phyloP scores from a whole-genome alignment of 176 grass and related monocot species.

The Stipa capillata region DNA sequence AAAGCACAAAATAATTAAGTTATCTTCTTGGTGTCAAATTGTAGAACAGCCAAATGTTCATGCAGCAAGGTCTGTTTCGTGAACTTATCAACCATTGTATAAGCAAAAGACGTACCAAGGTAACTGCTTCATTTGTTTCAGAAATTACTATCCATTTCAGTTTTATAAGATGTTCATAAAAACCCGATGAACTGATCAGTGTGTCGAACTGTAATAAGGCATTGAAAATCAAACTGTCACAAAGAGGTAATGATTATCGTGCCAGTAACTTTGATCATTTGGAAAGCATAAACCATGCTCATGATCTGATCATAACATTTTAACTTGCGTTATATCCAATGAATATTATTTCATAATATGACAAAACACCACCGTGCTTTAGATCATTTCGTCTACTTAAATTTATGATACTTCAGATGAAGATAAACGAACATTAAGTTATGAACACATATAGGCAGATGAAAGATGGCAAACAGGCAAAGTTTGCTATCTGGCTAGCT shows the following conservation, averaged over 20 bases:
- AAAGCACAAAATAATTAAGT: not conserved
- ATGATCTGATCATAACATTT: not conserved
- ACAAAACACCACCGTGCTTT: not conserved
- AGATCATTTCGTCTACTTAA: not conserved
- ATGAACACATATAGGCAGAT: not conserved
- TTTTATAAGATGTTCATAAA: not conserved
- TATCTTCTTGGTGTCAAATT: not conserved
- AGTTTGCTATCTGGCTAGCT: not conserved
- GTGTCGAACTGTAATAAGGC: not conserved
- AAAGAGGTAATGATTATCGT: not conserved
- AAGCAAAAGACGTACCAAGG: not conserved
- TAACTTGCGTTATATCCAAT: not conserved
- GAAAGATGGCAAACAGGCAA: not conserved
- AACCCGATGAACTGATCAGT: not conserved
- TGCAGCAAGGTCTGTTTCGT: not conserved
- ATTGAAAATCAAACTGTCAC: not conserved
- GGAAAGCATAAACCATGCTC: not conserved
- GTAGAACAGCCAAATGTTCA: not conserved
- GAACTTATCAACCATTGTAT: not conserved
- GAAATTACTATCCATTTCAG: not conserved
- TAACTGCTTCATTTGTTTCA: not conserved
- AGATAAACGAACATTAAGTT: not conserved
- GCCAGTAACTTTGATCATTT: not conserved
- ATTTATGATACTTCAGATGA: not conserved
- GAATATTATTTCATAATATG: not conserved